A percentile compares a stretch with the other conserved stretches of the same genome.
phyloP scores from a whole-genome alignment of 2,329 filamentous ascomycete species.

The Trichoderma atrobrunneum region DNA sequence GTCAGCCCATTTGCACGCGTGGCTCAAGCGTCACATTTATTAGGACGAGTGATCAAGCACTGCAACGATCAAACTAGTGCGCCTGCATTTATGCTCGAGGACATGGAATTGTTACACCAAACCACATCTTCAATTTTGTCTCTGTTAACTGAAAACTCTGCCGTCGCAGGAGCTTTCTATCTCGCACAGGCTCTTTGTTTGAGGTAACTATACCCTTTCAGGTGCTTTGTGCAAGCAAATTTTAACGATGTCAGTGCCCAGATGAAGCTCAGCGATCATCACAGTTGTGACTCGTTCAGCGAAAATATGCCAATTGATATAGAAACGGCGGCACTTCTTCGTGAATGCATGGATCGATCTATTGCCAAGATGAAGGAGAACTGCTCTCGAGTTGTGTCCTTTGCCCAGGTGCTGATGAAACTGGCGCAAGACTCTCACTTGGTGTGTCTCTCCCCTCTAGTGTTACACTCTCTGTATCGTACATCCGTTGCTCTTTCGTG shows the following conservation, averaged over 20 bases:
- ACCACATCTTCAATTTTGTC: neutral
- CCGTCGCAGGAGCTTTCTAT: neutral
- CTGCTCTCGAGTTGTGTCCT: neutral
- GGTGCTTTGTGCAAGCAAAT: neutral
- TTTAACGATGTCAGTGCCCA: neutral
- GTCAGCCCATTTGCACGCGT: neutral
- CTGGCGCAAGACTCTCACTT: neutral
- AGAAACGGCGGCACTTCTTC: neutral
- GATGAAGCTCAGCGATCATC: neutral
- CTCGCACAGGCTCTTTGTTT: neutral
- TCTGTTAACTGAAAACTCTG: neutral
- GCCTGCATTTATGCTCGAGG: neutral
- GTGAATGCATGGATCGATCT: neutral
- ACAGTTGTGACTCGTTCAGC: neutral
- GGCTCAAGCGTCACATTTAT: neutral
- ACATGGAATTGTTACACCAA: neutral
- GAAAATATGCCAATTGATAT: neutral
- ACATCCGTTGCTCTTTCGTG: neutral
- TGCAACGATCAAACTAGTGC: neutral
- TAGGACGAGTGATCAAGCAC: neutral
- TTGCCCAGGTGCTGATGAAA: neutral
- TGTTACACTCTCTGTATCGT: neutral
- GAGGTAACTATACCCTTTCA: neutral
- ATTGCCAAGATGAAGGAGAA: neutral
- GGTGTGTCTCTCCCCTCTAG: neutral